Percentiles rank a stretch among this genome's conserved stretches.
Conservation (phyloP, 352 stramenopile species). For the Globisporangium takayamanum region DNA sequence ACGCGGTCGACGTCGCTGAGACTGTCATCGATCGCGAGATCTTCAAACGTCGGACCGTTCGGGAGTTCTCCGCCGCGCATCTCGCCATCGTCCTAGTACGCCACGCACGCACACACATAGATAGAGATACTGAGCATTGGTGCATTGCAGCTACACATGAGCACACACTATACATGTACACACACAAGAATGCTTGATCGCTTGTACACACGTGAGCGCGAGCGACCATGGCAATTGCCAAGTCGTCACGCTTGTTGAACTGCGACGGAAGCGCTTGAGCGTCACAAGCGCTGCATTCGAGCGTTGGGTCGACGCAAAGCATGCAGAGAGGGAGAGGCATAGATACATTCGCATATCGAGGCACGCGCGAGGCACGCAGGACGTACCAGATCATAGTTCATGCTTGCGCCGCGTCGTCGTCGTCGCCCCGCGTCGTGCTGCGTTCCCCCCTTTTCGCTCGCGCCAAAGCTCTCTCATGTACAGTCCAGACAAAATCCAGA, state of each 20-base stretch:
- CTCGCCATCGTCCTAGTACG: slow-evolving; percentile 17
- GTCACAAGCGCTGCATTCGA: neutral
- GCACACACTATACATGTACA: no score
- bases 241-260: no score
- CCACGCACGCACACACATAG: neutral
- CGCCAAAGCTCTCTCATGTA: no score
- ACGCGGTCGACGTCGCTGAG: slow-evolving; percentile 93
- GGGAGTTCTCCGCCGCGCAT: slow-evolving; percentile 16
- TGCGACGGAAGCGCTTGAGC: no score
- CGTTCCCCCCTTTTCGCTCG: no score
- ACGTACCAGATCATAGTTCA: slow-evolving; percentile 13
- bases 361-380: no score
- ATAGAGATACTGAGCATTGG: neutral
- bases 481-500: no score
- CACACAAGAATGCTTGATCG: neutral
- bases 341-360: neutral
- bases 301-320: neutral
- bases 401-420: slow-evolving; percentile 9
- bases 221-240: no score
- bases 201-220: neutral
- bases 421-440: neutral
- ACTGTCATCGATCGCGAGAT: slow-evolving; percentile 97
- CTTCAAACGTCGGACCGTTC: slow-evolving; percentile 93
- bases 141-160: neutral
- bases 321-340: neutral